phyloP scores from a whole-genome alignment of 116 monocot genomes.

The Zostera marina region DNA sequence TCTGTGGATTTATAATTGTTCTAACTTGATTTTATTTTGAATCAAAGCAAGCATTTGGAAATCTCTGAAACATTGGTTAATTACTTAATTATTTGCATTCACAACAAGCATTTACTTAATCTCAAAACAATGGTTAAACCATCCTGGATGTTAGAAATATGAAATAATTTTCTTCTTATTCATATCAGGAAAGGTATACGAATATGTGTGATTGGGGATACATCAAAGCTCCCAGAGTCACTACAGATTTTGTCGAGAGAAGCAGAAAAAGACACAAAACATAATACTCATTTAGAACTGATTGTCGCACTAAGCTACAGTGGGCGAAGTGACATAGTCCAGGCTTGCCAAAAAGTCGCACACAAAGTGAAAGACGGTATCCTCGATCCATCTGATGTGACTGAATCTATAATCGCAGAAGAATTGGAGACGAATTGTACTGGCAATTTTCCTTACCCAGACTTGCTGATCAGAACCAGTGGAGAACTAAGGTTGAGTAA shows the following conservation, averaged over 20 bases:
- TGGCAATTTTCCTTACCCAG: constrained; percentile 31
- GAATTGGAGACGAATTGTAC: constrained; percentile 43
- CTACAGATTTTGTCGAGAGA: constrained; percentile 31
- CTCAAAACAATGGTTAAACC: too few relatives aligned
- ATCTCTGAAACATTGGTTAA: too few relatives aligned
- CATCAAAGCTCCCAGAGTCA: constrained; percentile 36
- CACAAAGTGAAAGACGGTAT: constrained; percentile 30
- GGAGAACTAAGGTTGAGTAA: constrained; percentile 73
- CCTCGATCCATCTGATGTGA: constrained; percentile 44
- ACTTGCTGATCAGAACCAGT: constrained; percentile 67
- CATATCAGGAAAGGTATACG: constrained; percentile 47
- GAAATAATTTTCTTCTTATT: background rate
- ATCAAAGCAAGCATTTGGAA: too few relatives aligned
- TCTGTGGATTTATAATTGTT: too few relatives aligned
- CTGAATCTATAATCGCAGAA: constrained; percentile 34
- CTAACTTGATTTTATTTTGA: too few relatives aligned
- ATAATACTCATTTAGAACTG: constrained; percentile 35
- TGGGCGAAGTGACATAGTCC: constrained; percentile 47
- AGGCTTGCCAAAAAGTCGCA: constrained; percentile 53
- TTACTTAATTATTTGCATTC: too few relatives aligned
- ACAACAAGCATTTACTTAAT: too few relatives aligned
- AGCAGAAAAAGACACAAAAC: constrained; percentile 23
- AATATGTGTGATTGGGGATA: constrained; percentile 46
- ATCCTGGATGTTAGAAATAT: background rate
- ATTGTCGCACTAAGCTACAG: constrained; percentile 65